Base-by-base conservation (phyloP, 2,329 filamentous ascomycete species). In the Scorias spongiosa region DNA sequence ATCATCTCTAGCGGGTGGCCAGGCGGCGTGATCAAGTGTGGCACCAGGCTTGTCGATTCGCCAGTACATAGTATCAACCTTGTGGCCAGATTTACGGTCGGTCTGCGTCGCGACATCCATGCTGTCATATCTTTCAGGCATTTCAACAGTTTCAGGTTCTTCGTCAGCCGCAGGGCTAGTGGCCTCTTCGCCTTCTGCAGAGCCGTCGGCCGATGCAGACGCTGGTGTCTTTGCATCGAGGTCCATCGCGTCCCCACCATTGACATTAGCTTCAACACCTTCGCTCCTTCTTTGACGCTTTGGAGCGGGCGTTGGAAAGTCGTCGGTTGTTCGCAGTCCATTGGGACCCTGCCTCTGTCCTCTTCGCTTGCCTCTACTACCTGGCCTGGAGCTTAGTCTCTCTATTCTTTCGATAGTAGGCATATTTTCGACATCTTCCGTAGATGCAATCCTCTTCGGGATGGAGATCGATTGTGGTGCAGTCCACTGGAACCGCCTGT, bases 201-300 rank as follows among this genome's bases (percentile, higher is more conserved):
- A 53, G 6, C 41, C 44, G 15, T 46, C 50, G 10, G 45, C 38
- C 10, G 53, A 51, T 7, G 48, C 54, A 12, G 49, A 49, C 9
- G 49, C 49, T 40, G 56, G 56, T 2, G 47, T 45, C 18, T 44
- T 50, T 11, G 48, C 51, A 42, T 60, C 68, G 6, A 69, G 52
- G 14, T 70, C 67, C 66, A 70, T 69, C 43, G 59, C 62, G 48
- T 71, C 58, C 28, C 50, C 65, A 46, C 66, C 66, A 50, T 69
- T 68, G 44, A 62, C 46, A 29, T 64, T 60, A 10, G 55, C 44
- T 11, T 51, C 53, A 32, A 50, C 55, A 7, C 51, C 55, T 43
- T 60, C 57, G 43, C 55, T 59, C 41, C 54, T 52, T 12, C 60
- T 50, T 40, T 55, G 54, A 30, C 57, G 51, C 47, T 62, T 60